Evolutionary conservation across 768 basidiomycete genomes (phyloP).

Genomic region (Agaricus sinodeliciosus): DNA sequence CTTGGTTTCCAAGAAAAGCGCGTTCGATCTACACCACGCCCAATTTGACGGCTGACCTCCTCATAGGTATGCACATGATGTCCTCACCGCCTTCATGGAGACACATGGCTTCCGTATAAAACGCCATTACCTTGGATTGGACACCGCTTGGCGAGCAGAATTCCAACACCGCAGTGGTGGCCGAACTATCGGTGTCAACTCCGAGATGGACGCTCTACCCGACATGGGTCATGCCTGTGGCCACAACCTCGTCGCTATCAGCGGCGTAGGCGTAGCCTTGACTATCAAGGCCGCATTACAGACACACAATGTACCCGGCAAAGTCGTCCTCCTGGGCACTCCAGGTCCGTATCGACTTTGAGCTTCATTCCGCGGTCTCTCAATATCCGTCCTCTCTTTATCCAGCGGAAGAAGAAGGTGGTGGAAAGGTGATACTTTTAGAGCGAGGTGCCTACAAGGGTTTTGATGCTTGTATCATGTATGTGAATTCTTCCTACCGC

Average conservation of each 20-base stretch:
- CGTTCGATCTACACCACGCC: slow-evolving; percentile 14
- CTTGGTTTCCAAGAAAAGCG: slow-evolving; percentile 60
- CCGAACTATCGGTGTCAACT: slow-evolving; percentile 69
- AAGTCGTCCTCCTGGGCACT: slow-evolving; percentile 69
- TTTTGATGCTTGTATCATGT: slow-evolving; percentile 83
- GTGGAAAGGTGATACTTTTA: slow-evolving; percentile 70
- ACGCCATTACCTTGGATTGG: slow-evolving; percentile 58
- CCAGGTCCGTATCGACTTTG: slow-evolving; percentile 38
- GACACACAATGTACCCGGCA: slow-evolving; percentile 57
- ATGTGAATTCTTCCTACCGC: slow-evolving; percentile 11
- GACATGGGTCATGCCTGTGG: slow-evolving; percentile 68
- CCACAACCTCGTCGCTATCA: slow-evolving; percentile 78
- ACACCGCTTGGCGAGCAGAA: slow-evolving; percentile 76
- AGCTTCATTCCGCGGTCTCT: neutral
- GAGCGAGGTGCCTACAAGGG: slow-evolving; percentile 71
- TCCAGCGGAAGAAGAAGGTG: slow-evolving; percentile 71
- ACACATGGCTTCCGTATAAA: slow-evolving; percentile 66
- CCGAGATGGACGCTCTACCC: slow-evolving; percentile 67
- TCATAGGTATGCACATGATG: slow-evolving; percentile 64
- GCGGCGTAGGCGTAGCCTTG: slow-evolving; percentile 68
- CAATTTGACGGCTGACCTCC: neutral
- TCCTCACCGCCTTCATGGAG: slow-evolving; percentile 60
- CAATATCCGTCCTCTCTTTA: slow-evolving; percentile 9
- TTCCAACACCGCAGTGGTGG: slow-evolving; percentile 54
- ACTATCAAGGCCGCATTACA: slow-evolving; percentile 66